Conservation (phyloP, 345 rosid species). For the Physaria fendleri region DNA sequence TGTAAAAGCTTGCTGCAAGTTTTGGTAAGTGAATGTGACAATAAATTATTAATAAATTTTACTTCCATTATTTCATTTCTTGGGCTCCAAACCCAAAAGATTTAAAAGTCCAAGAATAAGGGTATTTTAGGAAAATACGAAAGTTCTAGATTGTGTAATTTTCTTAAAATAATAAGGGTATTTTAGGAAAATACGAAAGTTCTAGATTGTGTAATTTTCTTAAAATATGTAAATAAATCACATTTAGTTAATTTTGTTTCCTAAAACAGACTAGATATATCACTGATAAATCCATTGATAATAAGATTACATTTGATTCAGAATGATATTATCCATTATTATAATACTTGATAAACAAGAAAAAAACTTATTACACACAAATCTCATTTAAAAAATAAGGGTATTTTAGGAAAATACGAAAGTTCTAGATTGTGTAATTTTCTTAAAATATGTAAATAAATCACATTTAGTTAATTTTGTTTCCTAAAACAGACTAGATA, state of each 20-base stretch:
- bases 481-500: neutral
- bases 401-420: too few species aligned
- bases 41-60: neutral
- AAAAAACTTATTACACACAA: too few species aligned
- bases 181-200: too few species aligned
- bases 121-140: neutral
- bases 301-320: too few species aligned
- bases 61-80: too few species aligned
- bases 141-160: too few species aligned
- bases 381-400: too few species aligned
- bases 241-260: neutral
- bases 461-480: neutral
- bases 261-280: neutral
- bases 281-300: too few species aligned
- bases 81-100: conserved; percentile 21
- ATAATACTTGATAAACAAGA: too few species aligned
- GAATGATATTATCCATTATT: too few species aligned
- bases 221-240: neutral
- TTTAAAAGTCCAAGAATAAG: neutral
- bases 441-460: neutral
- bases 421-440: neutral
- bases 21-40: conserved; percentile 6
- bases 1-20: neutral
- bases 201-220: conserved; percentile 5
- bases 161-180: too few species aligned